A percentile compares a stretch with the other conserved stretches of the same genome.
Conservation (phyloP, 2,329 filamentous ascomycete genomes). For the Penicillium thymicola region DNA sequence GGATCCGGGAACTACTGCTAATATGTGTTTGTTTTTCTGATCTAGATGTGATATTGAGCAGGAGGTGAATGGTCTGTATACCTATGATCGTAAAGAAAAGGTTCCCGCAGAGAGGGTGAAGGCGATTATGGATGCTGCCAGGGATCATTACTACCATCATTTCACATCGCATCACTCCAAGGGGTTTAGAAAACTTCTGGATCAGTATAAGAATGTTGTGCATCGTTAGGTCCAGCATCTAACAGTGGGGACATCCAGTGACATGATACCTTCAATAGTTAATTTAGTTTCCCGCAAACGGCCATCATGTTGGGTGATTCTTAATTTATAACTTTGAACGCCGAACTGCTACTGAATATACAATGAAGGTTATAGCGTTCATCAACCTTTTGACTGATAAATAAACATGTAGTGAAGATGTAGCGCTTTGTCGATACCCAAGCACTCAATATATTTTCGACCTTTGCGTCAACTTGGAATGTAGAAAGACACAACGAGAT, state of each 20-base stretch:
- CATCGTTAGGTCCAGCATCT: conserved; percentile 3
- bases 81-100: conserved; percentile 60
- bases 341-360: too few species aligned
- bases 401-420: too few species aligned
- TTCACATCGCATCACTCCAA: conserved; percentile 17
- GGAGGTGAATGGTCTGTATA: conserved; percentile 65
- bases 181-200: conserved; percentile 19
- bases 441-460: background rate
- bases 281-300: background rate
- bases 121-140: conserved; percentile 55
- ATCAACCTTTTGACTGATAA: too few species aligned
- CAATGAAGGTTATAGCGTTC: too few species aligned
- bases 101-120: conserved; percentile 57
- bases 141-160: conserved; percentile 44
- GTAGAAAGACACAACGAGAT: background rate
- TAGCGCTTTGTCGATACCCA: background rate
- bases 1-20: background rate
- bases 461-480: too few species aligned
- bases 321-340: background rate
- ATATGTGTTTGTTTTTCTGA: background rate
- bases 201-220: conserved; percentile 13
- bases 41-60: conserved; percentile 58
- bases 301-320: background rate
- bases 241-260: too few species aligned
- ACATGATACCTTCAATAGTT: background rate